Evolutionary conservation across 1,284 basidiomycete genomes (phyloP), one percentile per base, ranked within the genome.

Genomic region (Termitomyces sp.): DNA sequence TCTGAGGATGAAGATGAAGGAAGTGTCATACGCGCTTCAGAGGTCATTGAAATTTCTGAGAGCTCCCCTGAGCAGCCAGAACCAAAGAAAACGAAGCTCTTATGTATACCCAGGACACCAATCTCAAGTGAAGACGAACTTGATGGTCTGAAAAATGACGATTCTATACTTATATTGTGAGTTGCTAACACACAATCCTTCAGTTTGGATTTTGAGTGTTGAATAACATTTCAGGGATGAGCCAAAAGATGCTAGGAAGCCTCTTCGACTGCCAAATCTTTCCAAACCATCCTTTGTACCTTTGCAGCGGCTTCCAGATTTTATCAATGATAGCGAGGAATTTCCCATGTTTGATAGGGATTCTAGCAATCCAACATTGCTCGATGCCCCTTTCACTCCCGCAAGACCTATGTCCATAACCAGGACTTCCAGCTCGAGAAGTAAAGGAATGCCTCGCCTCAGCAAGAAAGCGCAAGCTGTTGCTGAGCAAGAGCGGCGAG

Each of bases 161-260:
- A 70, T 14, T 72, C 73, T 5, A 72, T 79, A 38, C 68, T 83
- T 19, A 62, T 72, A 14, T 62, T 80, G 78, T 83, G 60, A 55
- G 80, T n/a, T n/a, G 5, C 13, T 62, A 2, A 28, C 18, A 34
- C n/a, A n/a, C n/a, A 38, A 11, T 37, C 21, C 3, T 34, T 28
- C 14, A n/a, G 30, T 13, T 26, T 40, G 3, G 10, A 33, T 53
- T 21, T 43, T 24, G 21, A 24, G 21, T 24, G 21, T 24, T 24
- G 21, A 13, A 44, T 51, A 16, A 38, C 28, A 18, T 38, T 7
- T 8, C 31, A 78, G 77, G 14, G 63, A 82, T 53, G 79, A 79
- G 53, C 78, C 79, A 8, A 73, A 64, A 44, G 67, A 66, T 43
- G 71, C 75, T 10, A 71, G 69, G 33, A 79, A 68, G 55, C 82